Base-by-base conservation (phyloP, 2,329 filamentous ascomycete species). In the Penicillium aurantiogriseum region DNA sequence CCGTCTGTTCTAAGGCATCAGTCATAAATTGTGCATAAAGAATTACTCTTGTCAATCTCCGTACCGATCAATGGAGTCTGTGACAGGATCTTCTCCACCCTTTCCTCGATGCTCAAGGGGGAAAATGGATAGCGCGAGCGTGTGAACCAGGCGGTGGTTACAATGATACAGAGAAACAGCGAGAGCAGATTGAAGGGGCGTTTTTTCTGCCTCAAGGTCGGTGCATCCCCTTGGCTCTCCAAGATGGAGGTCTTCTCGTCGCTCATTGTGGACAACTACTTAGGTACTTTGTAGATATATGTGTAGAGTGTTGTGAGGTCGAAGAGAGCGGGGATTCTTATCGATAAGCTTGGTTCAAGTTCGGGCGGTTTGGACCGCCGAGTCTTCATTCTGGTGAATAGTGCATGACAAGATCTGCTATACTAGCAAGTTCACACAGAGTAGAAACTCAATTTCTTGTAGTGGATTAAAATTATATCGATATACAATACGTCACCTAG, bases 1-100 rank as follows among this genome's bases (percentile, higher is more conserved):
- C 92, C 92, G 74, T 97, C 92, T 92, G 63, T 2, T 2, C 13
- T 5, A 40, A 19, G 21, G 45, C 7, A 53, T 54, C 51, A 57
- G 39, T 15, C 40, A n/a, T 31, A 5, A 5, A n/a, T 25, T n/a
- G 1, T 23, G 9, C 31, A 19, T 3, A 5, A 6, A 5, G 33
- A 15, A 11, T 2, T 1, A 27, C 27, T 36, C 4, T 47, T 67
- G 47, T 9, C n/a, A 23, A 25, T 9, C 7, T 36, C 17, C 54
- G n/a, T 65, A 80, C 79, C 79, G 63, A 82, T 81, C 57, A 83
- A 69, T 36, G 80, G 80, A 6, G 79, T 81, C 21, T 74, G 65
- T 6, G 70, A 68, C 31, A 83, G 64, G 27, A 82, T 82, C 38
- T 67, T 68, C 15, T 75, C 69, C 10, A 80, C 80, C 56, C 80